Conservation (phyloP, 1,284 basidiomycete genomes). For the Cerrena zonata region DNA sequence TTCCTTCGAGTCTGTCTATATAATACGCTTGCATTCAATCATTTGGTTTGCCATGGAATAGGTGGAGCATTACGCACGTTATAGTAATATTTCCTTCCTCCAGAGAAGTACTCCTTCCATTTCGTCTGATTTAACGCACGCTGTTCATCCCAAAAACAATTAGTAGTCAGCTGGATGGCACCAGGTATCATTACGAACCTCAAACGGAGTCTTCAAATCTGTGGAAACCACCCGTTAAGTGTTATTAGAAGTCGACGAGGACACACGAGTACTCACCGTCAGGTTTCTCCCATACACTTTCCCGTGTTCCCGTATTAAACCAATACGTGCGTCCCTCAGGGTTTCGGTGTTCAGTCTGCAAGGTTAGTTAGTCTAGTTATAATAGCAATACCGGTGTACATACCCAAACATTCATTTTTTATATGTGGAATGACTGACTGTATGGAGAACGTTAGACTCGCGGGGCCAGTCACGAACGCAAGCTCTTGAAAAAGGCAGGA, state of each 20-base stretch:
- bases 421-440: no score
- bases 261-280: conserved; percentile 49
- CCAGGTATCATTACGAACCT: conserved; percentile 49
- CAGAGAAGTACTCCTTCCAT: conserved; percentile 91
- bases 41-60: background rate
- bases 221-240: background rate
- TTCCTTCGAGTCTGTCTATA: conserved; percentile 72
- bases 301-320: conserved; percentile 73
- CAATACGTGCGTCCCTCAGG: conserved; percentile 82
- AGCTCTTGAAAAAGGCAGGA: no score
- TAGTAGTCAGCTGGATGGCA: no score
- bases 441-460: no score
- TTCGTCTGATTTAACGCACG: conserved; percentile 78
- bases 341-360: conserved; percentile 73
- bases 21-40: background rate
- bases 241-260: conserved; percentile 4
- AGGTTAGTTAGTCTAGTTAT: background rate
- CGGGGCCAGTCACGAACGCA: no score
- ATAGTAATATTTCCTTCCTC: conserved; percentile 89
- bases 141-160: conserved; percentile 33
- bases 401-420: conserved; percentile 4
- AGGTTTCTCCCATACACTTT: conserved; percentile 85
- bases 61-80: conserved; percentile 57
- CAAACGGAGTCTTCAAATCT: conserved; percentile 82
- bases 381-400: background rate